phyloP scores from a whole-genome alignment of 805 yeast species.

The Ogataea methanolica region DNA sequence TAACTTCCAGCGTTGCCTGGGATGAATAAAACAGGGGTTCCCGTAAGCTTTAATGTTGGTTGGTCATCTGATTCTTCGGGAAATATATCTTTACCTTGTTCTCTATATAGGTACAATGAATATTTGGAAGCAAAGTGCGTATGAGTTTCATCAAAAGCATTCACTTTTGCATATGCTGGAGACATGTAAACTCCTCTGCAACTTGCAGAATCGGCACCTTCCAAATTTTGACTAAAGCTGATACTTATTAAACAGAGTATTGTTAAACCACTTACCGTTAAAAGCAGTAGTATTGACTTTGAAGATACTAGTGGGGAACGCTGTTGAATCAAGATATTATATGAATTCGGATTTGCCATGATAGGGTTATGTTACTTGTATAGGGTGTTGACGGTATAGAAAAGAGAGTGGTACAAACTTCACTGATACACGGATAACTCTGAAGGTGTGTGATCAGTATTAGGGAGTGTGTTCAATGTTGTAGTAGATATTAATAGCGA shows the following conservation, averaged over 20 bases:
- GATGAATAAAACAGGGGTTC: constrained; percentile 86
- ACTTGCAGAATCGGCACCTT: constrained; percentile 43
- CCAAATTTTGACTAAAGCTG: constrained; percentile 25
- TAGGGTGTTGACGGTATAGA: too few species aligned
- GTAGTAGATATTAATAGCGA: too few species aligned
- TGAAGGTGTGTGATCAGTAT: too few species aligned
- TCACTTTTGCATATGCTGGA: constrained; percentile 75
- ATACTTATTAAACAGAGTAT: constrained; percentile 22
- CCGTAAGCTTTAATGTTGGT: constrained; percentile 35
- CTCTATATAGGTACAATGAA: constrained; percentile 80
- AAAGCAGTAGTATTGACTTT: constrained; percentile 8
- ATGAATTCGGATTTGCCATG: too few species aligned
- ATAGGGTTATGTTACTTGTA: too few species aligned
- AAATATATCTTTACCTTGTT: constrained; percentile 60
- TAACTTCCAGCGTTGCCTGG: constrained; percentile 98
- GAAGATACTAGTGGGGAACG: constrained; percentile 7
- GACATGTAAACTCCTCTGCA: constrained; percentile 76
- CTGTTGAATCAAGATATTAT: too few species aligned
- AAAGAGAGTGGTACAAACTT: too few species aligned
- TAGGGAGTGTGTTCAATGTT: too few species aligned
- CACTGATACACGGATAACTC: too few species aligned
- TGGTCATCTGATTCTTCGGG: constrained; percentile 38
- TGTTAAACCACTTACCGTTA: constrained; percentile 22
- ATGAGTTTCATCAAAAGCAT: constrained; percentile 66
- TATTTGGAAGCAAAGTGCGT: constrained; percentile 75